Evolutionary conservation across 352 stramenopile genomes (phyloP), one percentile per base, ranked within the genome.

Genomic region (Phytopythium aichiense): DNA sequence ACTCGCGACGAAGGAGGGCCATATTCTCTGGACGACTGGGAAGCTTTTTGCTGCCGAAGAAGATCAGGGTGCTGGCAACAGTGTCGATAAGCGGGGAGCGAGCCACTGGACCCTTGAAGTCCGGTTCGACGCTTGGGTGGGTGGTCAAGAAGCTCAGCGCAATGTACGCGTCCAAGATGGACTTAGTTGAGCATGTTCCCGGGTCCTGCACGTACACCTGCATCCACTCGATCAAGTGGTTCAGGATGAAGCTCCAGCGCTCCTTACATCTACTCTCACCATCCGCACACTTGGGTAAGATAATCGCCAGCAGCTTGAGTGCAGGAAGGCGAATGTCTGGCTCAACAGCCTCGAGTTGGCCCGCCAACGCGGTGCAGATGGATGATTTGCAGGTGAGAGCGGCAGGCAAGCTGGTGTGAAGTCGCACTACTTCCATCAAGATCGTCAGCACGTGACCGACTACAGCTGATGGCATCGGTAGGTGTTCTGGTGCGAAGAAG

Each of bases 221-320:
- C 74, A 91, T 88, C 82, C 82, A 91, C 60, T 91, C 82, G 20
- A 82, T 67, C n/a, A 89, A 52, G 38, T 88, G 67, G 9, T 69
- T 49, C 9, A 89, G 61, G 2, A 91, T 63, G 7, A 22, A 30
- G 1, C 63, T 54, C 82, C 81, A 91, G 11, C 67, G 52, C 22
- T 88, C 78, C 20, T 55, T 63, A 11, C 42, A 49, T 7, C 31
- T 57, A 9, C 61, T 48, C 3, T 56, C 48, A 13, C 43, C 46
- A n/a, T 23, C 42, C 4, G 28, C 53, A 37, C 60, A 50, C 22
- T 56, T 65, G 11, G 72, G 64, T 11, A 90, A 64, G 25, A 78
- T 67, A 13, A 79, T 65, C 9, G 77, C 64, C 0, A 91, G 63
- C 23, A 91, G 56, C 22, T 76, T 56, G 18, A 91, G 61, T 0